These are phyloP conservation scores for Babesia ovata DNA, from an alignment of 169 alveolate genomes.

Conservation along the genomic window DNA sequence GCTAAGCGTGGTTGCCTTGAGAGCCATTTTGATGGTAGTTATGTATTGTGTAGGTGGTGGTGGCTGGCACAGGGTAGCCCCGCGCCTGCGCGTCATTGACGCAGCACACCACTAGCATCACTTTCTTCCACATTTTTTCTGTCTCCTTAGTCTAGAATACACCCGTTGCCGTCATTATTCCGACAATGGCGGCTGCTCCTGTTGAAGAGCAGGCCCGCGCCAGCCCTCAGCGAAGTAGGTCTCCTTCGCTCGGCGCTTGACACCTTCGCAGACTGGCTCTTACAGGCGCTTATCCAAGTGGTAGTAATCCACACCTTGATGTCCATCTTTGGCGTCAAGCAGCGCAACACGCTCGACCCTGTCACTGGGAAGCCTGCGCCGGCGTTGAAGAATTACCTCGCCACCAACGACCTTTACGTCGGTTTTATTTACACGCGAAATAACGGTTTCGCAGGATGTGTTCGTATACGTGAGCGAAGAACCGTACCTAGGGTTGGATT, in stretches of 20 bases:
- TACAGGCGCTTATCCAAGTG: conserved; percentile 38
- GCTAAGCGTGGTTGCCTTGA: conserved; percentile 21
- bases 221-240: conserved; percentile 15
- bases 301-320: conserved; percentile 23
- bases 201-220: conserved; percentile 14
- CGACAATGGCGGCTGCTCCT: conserved; percentile 12
- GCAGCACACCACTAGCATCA: background rate
- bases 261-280: conserved; percentile 34
- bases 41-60: background rate
- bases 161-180: background rate
- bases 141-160: no score
- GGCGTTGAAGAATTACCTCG: conserved; percentile 25
- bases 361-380: conserved; percentile 9
- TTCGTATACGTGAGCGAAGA: conserved; percentile 34
- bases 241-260: background rate
- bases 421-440: background rate
- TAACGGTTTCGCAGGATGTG: conserved; percentile 36
- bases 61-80: background rate
- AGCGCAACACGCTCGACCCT: conserved; percentile 17
- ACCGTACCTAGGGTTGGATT: conserved; percentile 25
- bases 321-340: conserved; percentile 18
- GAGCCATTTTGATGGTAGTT: conserved; percentile 11
- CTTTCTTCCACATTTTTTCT: background rate
- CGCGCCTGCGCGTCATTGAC: background rate
- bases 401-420: conserved; percentile 32